These are phyloP conservation scores for Lactarius pseudohatsudake DNA, from an alignment of 768 basidiomycete species.

Conservation along the genomic window DNA sequence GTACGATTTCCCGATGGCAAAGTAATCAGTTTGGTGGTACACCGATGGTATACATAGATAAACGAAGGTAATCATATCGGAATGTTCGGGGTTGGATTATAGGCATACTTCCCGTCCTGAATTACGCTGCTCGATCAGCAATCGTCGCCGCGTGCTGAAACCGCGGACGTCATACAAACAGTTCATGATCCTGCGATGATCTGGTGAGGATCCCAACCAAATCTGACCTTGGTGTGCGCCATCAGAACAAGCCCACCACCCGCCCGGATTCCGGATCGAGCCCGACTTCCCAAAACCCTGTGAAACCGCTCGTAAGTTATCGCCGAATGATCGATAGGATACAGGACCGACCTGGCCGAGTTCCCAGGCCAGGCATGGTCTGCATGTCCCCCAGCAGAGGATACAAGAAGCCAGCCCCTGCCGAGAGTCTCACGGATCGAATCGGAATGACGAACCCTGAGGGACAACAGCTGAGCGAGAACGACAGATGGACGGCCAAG, in stretches of 20 bases:
- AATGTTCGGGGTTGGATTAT: not conserved
- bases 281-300: conserved; percentile 89
- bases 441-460: conserved; percentile 91
- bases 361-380: conserved; percentile 96
- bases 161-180: not conserved
- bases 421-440: conserved; percentile 81
- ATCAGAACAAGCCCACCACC: conserved; percentile 84
- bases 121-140: not conserved
- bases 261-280: conserved; percentile 76
- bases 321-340: not conserved
- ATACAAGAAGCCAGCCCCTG: conserved; percentile 95
- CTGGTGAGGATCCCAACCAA: conserved; percentile 34
- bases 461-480: not conserved
- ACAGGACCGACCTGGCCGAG: conserved; percentile 66
- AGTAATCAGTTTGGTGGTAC: conserved; percentile 14
- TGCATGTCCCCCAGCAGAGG: conserved; percentile 96
- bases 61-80: conserved; percentile 11
- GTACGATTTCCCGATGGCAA: conserved; percentile 42
- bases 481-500: conserved; percentile 2
- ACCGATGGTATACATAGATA: not conserved
- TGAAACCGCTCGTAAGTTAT: conserved; percentile 25
- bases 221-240: conserved; percentile 4
- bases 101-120: not conserved
- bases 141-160: not conserved
- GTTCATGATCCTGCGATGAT: conserved; percentile 31